Evolutionary conservation across 108 stramenopile genomes (phyloP), one percentile per base, ranked within the genome.

Genomic region (Cylindrotheca closterium): DNA sequence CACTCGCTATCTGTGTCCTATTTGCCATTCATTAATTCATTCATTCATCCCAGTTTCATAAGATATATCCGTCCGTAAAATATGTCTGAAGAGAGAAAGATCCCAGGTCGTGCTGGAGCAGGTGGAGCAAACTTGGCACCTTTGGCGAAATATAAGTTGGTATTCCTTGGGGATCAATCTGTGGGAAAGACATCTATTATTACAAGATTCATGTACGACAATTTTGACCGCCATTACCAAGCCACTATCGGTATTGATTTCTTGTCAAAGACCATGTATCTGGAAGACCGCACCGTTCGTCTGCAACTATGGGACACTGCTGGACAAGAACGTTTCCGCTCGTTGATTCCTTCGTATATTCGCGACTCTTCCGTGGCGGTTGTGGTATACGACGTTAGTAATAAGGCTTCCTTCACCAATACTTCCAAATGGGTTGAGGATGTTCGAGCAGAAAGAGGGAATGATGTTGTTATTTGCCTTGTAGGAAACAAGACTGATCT

Each of bases 181-280:
- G 99, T 99, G n/a, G 99, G 99, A 2, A 99, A 99, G 79, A 99
- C 99, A 7, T 97, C 96, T 51, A 99, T 99, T 55, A 99, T 99
- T 67, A 98, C 97, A 12, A 79, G 97, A 7, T 99, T 99, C 63
- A 98, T 93, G 90, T 94, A 96, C 63, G 95, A 93, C 64, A 92
- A 91, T 70, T 94, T 96, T 65, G 98, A 97, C 73, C 92, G 96
- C 73, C 95, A 97, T 63, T 98, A 97, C 67, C 98, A 98, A 78
- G 97, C 98, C 19, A 99, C 98, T 4, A 99, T 99, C 58, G 98
- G 98, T 1, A 98, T 99, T 70, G 99, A 99, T 71, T 99, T 99
- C 70, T 81, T 99, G 22, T 96, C 96, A 47, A 99, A 99, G 77
- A 98, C 99, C 5, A 93, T 93, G 92, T 93, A 99, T 72, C 82